These are phyloP conservation scores for Litchi chinensis DNA, from an alignment of 345 rosid genomes.

Conservation along the genomic window DNA sequence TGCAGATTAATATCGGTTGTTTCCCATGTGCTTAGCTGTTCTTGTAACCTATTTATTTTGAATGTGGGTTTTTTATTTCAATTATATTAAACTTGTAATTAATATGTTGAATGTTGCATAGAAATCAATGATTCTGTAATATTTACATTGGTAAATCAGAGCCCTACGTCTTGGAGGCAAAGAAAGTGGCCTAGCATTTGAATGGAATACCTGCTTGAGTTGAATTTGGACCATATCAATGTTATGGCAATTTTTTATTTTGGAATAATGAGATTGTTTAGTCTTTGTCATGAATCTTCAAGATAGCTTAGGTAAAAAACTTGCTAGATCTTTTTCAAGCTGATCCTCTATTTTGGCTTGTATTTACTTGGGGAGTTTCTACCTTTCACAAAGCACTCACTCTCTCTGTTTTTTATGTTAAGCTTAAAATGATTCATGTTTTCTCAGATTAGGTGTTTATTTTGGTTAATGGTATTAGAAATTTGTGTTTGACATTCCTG, in stretches of 20 bases:
- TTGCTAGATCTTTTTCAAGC: neutral
- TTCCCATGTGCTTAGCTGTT: neutral
- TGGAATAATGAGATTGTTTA: neutral
- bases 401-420: neutral
- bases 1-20: neutral
- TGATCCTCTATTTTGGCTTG: neutral
- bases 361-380: neutral
- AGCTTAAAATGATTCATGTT: neutral
- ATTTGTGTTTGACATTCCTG: neutral
- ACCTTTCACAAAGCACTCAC: neutral
- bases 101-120: neutral
- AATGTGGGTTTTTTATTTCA: neutral
- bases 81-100: neutral
- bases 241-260: neutral
- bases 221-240: neutral
- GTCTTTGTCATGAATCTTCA: neutral
- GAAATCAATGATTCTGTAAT: neutral
- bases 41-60: neutral
- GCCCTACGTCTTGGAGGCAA: neutral
- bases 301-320: neutral
- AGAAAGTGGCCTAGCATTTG: neutral
- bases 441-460: conserved; percentile 3
- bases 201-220: neutral
- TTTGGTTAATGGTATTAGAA: neutral
- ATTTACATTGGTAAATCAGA: neutral